phyloP scores from a whole-genome alignment of 2,329 filamentous ascomycete genomes.

The Nigrospora sphaerica region DNA sequence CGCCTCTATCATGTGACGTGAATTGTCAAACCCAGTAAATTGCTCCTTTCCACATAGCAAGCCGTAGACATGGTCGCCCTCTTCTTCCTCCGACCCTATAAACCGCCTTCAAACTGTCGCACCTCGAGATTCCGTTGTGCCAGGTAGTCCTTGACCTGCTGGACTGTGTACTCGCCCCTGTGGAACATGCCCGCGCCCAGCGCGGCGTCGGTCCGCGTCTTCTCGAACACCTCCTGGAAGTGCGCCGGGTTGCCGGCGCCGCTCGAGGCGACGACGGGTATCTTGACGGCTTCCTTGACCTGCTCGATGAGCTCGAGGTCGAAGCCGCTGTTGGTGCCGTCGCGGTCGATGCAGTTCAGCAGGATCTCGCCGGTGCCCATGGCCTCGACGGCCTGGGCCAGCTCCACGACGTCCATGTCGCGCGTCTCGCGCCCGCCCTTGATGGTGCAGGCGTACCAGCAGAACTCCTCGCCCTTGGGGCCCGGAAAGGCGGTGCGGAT shows the following conservation, averaged over 20 bases:
- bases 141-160: conserved; percentile 84
- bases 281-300: conserved; percentile 80
- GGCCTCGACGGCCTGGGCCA: conserved; percentile 82
- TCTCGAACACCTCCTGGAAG: conserved; percentile 82
- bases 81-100: conserved; percentile 20
- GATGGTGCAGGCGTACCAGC: conserved; percentile 98
- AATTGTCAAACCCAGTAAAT: background rate
- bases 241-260: conserved; percentile 83
- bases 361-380: conserved; percentile 94
- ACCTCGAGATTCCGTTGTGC: conserved; percentile 65
- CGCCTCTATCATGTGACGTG: too few species aligned
- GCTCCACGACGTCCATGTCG: conserved; percentile 85
- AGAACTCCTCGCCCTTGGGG: conserved; percentile 69
- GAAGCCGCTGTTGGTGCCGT: conserved; percentile 90
- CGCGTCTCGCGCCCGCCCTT: conserved; percentile 92
- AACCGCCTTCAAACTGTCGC: conserved; percentile 64
- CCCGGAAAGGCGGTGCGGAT: conserved; percentile 65
- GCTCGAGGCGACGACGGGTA: conserved; percentile 92
- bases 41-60: conserved; percentile 1
- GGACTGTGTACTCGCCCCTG: conserved; percentile 87
- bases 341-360: conserved; percentile 95
- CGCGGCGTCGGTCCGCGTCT: conserved; percentile 85
- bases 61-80: conserved; percentile 4
- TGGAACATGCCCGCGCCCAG: conserved; percentile 98
- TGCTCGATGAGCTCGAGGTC: conserved; percentile 85